Evolutionary conservation across 306 rosid species (phyloP).

Genomic region (Glycine tomentella): DNA sequence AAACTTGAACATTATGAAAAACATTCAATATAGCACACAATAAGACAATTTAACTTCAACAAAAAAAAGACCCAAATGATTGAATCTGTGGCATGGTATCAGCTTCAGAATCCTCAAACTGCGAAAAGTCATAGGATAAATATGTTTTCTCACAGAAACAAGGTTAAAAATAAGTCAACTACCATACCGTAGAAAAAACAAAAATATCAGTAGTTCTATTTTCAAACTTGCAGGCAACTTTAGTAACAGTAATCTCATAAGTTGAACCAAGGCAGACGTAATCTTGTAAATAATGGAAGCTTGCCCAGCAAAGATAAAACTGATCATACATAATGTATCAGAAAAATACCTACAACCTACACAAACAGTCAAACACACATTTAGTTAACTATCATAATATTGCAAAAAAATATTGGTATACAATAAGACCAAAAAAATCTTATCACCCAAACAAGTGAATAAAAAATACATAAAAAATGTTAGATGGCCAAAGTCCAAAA

Average conservation of each 20-base stretch:
- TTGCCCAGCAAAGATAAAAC: slow-evolving; percentile 9
- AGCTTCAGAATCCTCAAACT: slow-evolving; percentile 37
- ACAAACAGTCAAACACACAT: not conserved
- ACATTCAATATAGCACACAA: slow-evolving; percentile 29
- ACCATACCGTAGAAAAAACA: slow-evolving; percentile 10
- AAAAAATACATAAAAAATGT: slow-evolving; percentile 25
- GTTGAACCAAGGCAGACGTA: slow-evolving; percentile 19
- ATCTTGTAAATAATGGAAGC: slow-evolving; percentile 36
- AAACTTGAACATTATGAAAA: slow-evolving; percentile 10
- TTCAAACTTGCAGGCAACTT: slow-evolving; percentile 30
- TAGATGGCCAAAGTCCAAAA: slow-evolving; percentile 15
- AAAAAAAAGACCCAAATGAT: slow-evolving; percentile 20
- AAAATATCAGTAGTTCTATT: slow-evolving; percentile 18
- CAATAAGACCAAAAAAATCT: not conserved
- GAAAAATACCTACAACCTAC: slow-evolving; percentile 1
- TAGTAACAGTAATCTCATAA: slow-evolving; percentile 13
- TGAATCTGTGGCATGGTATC: slow-evolving; percentile 15
- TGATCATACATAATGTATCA: slow-evolving; percentile 9
- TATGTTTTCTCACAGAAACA: not conserved
- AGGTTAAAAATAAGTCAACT: slow-evolving; percentile 25
- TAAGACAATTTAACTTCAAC: slow-evolving; percentile 29
- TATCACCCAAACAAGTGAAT: slow-evolving; percentile 12
- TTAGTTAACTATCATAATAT: slow-evolving; percentile 11
- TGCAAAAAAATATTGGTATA: slow-evolving; percentile 26
- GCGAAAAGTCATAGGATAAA: slow-evolving; percentile 29